Conservation (phyloP, 2,329 filamentous ascomycete genomes). For the Cytospora leucostoma region DNA sequence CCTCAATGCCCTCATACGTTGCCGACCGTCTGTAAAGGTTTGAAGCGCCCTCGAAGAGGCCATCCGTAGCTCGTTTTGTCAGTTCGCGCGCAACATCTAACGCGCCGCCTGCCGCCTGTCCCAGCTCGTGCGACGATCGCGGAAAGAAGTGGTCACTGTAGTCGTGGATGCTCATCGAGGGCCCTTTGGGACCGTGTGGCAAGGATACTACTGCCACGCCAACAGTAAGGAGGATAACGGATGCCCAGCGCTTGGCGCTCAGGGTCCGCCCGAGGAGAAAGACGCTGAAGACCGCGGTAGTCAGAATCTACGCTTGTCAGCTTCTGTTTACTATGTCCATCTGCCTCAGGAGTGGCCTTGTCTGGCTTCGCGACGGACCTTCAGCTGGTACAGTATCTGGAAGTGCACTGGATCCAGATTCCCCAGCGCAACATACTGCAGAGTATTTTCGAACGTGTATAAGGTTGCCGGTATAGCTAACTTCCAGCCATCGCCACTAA, state of each 20-base stretch:
- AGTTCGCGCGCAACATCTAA: constrained; percentile 53
- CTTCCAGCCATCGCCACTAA: constrained; percentile 92
- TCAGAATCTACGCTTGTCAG: constrained; percentile 64
- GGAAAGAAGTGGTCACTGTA: constrained; percentile 72
- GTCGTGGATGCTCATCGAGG: constrained; percentile 60
- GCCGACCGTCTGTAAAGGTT: constrained; percentile 70
- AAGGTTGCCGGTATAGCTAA: constrained; percentile 83
- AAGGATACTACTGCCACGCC: constrained; percentile 87
- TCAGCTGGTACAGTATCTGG: constrained; percentile 90
- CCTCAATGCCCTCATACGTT: constrained; percentile 85
- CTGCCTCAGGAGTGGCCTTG: not conserved
- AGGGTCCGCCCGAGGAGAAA: constrained; percentile 72
- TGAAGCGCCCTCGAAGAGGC: constrained; percentile 39
- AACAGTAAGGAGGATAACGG: constrained; percentile 74
- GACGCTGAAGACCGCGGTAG: constrained; percentile 85
- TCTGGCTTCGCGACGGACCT: constrained; percentile 49
- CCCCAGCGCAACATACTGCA: constrained; percentile 88
- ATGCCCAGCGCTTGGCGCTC: constrained; percentile 74
- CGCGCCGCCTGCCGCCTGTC: constrained; percentile 59
- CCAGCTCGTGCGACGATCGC: constrained; percentile 75
- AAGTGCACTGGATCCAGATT: constrained; percentile 93
- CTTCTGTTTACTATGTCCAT: constrained; percentile 6
- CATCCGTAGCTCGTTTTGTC: constrained; percentile 49
- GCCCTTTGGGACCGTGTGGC: constrained; percentile 59
- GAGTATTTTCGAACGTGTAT: constrained; percentile 89